A percentile compares a stretch with the other conserved stretches of the same genome.
phyloP scores from a whole-genome alignment of 2,329 filamentous ascomycete species.

The Pestalotiopsis sp. region DNA sequence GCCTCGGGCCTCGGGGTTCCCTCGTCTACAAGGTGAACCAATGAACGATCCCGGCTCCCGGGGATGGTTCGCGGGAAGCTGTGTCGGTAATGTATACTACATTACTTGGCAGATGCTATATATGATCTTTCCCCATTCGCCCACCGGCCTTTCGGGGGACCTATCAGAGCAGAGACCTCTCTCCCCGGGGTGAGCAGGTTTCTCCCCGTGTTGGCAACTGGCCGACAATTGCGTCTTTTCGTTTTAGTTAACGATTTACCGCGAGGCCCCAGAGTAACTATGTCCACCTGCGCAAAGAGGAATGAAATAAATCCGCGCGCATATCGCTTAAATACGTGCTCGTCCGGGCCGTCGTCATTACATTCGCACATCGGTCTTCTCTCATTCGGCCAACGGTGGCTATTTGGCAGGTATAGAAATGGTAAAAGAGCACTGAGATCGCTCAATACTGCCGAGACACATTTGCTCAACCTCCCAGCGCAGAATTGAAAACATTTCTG shows the following conservation, averaged over 20 bases:
- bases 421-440: background rate
- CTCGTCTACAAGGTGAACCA: no score
- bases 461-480: background rate
- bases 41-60: no score
- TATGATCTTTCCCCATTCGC: no score
- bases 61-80: no score
- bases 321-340: background rate
- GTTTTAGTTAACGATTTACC: background rate
- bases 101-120: no score
- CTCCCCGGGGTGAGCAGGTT: background rate
- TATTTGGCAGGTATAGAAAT: background rate
- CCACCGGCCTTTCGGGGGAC: no score
- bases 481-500: background rate
- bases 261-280: background rate
- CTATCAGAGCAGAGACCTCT: no score
- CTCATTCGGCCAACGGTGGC: background rate
- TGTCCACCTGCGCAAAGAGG: background rate
- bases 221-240: background rate
- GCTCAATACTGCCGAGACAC: background rate
- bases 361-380: background rate
- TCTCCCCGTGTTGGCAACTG: background rate
- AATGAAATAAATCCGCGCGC: background rate
- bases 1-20: no score
- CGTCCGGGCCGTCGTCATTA: background rate
- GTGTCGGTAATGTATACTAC: no score